phyloP scores from a whole-genome alignment of 73 alveolate species.

The Stentor coeruleus region DNA sequence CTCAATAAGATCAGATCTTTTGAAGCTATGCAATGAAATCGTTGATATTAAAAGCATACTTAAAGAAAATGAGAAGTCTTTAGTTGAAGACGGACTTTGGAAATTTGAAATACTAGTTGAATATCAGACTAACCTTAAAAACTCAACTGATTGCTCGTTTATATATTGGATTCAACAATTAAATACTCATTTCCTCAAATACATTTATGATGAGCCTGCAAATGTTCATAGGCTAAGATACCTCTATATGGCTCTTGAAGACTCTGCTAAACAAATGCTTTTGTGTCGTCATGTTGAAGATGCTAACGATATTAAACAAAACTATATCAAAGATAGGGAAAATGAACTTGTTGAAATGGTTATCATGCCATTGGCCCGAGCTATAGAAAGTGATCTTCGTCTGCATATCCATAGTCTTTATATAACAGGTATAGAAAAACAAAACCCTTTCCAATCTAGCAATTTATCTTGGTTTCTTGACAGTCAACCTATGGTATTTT shows the following conservation, averaged over 20 bases:
- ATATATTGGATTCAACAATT: conserved; percentile 79
- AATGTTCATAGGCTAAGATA: conserved; percentile 57
- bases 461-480: conserved; percentile 77
- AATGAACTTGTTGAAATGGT: conserved; percentile 59
- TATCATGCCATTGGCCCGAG: conserved; percentile 72
- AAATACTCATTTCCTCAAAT: conserved; percentile 54
- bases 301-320: conserved; percentile 67
- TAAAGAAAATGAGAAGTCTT: conserved; percentile 21
- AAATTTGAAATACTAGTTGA: conserved; percentile 33
- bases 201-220: conserved; percentile 46
- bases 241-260: conserved; percentile 70
- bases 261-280: conserved; percentile 57
- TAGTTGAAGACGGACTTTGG: conserved; percentile 29
- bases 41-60: conserved; percentile 28
- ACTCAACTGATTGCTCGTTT: conserved; percentile 72
- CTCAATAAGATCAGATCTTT: conserved; percentile 29
- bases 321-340: conserved; percentile 79
- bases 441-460: conserved; percentile 79
- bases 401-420: conserved; percentile 87
- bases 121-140: conserved; percentile 40
- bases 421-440: conserved; percentile 71
- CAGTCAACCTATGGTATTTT: conserved; percentile 75
- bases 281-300: conserved; percentile 68
- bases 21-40: conserved; percentile 27
- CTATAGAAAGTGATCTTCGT: conserved; percentile 93